Evolutionary conservation across 192 early-diverging fungal species (phyloP).

Genomic region (Dissophora globulifera): DNA sequence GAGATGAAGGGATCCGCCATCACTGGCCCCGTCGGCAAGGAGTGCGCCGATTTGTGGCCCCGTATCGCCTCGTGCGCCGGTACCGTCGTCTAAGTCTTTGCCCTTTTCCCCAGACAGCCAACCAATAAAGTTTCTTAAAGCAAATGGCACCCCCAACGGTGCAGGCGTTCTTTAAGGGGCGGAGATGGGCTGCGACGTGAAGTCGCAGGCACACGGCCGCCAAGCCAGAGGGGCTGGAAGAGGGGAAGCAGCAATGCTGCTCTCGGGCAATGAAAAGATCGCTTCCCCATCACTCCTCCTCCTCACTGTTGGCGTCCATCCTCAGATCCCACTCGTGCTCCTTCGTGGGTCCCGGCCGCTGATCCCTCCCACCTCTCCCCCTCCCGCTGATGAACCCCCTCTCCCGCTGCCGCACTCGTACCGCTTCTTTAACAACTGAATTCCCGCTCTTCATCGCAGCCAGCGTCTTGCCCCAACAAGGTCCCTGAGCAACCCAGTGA

Average conservation of each 20-base stretch:
- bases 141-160: too few relatives aligned
- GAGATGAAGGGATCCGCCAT: conserved; percentile 99
- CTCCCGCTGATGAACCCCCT: background rate
- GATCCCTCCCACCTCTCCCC: background rate
- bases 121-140: too few relatives aligned
- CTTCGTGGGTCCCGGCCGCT: conserved; percentile 7
- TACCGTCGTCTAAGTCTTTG: conserved; percentile 37
- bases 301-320: background rate
- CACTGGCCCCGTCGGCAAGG: conserved; percentile 99
- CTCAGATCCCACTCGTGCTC: background rate
- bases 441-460: background rate
- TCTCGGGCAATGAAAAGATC: too few relatives aligned
- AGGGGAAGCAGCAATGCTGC: too few relatives aligned
- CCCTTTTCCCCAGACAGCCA: too few relatives aligned
- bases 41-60: conserved; percentile 99
- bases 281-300: background rate
- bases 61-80: conserved; percentile 70
- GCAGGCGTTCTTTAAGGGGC: background rate
- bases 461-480: background rate
- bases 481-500: background rate
- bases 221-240: too few relatives aligned
- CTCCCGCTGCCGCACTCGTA: background rate
- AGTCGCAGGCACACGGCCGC: too few relatives aligned
- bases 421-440: background rate
- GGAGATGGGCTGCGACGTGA: too few relatives aligned